Evolutionary conservation across 1,284 basidiomycete genomes (phyloP), one percentile per base, ranked within the genome.

Genomic region (Agroathelia rolfsii): DNA sequence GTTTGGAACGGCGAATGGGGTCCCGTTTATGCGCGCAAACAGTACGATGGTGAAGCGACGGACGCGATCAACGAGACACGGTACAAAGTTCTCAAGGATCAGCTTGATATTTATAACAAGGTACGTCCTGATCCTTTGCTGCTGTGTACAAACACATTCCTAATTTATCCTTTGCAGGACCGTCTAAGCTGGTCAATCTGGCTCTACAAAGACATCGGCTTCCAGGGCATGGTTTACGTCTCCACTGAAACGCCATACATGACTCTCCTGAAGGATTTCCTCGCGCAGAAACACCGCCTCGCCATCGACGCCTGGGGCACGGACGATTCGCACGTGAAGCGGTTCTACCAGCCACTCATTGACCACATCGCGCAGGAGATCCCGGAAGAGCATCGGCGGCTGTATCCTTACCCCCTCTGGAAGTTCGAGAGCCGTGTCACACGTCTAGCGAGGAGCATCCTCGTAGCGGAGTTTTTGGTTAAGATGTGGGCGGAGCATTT

Each of bases 131-230:
- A 6, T 22, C 22, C 33, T 25, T 2, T 6, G 27, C n/a, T 17
- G 12, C 24, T 25, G 18, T 13, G 21, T 13, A 37, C 48, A 15
- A 43, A 52, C 11, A 35, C 35, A 20, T 18, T 18, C 6, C 9
- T 29, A 19, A 7, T 28, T n/a, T 36, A 13, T 30, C 17, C n/a
- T 20, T 20, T 13, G 10, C 42, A 79, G 75, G 78, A 79, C 45
- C 66, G 61, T 21, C 49, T 80, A 36, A 77, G 72, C 45, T 87
- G 83, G 83, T 77, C 78, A 0, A 87, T 88, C 51, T 87, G 85
- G 84, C 53, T 84, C 11, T 88, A 84, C 65, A 88, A 87, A 50
- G 80, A 87, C 50, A 82, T 86, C 38, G 83, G 84, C 2, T 86
- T 81, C 62, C 83, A 86, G 51, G 77, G 84, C 24, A 84, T 88